A percentile compares a stretch with the other conserved stretches of the same genome.
Conservation (phyloP, 176 grass and related monocot species). For the Ampelocalamus luodianensis region DNA sequence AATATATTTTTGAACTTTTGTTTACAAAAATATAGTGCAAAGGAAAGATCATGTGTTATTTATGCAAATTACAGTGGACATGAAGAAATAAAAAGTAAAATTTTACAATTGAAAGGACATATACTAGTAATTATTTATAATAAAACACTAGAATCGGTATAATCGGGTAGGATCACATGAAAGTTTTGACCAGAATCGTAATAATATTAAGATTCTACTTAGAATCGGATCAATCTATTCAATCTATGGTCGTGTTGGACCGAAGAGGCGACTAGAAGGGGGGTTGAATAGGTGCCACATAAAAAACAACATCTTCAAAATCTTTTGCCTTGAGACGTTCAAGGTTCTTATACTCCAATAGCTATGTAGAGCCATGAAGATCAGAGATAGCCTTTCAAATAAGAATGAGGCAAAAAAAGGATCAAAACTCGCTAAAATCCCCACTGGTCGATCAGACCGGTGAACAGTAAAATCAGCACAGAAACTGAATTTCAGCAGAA, state of each 20-base stretch:
- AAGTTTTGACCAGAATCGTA: neutral
- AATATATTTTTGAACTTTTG: neutral
- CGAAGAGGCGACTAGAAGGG: too few species aligned
- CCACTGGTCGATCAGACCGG: too few species aligned
- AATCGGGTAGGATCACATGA: neutral
- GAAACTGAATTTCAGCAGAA: too few species aligned
- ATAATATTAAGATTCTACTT: neutral
- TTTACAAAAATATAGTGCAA: neutral
- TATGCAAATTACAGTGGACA: neutral
- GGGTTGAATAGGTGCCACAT: too few species aligned
- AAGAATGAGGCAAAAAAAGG: too few species aligned
- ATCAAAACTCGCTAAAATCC: too few species aligned
- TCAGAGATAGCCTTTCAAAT: too few species aligned
- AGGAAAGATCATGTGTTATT: neutral
- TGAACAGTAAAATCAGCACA: too few species aligned
- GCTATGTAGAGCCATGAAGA: too few species aligned
- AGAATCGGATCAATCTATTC: neutral
- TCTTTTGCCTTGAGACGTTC: too few species aligned
- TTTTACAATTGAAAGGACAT: neutral
- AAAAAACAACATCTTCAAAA: too few species aligned
- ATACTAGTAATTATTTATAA: neutral
- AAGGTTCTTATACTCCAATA: too few species aligned
- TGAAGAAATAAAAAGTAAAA: neutral
- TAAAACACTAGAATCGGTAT: neutral
- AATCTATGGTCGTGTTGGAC: accelerated